Percentiles rank a stretch among this genome's conserved stretches.
phyloP scores from a whole-genome alignment of 345 rosid species.

The Gossypium anomalum region DNA sequence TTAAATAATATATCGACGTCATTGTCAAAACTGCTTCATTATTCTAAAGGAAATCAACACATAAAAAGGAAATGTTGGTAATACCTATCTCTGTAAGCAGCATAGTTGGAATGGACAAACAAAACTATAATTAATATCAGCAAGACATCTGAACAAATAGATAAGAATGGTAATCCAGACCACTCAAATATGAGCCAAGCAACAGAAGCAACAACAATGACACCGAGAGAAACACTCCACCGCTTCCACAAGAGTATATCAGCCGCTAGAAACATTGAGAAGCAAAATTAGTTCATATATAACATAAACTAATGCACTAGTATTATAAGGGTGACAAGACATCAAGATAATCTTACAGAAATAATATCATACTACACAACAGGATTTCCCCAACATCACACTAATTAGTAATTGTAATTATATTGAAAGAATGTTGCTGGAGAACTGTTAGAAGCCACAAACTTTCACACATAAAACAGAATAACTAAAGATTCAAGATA shows the following conservation, averaged over 20 bases:
- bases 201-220: constrained; percentile 67
- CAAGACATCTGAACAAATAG: constrained; percentile 76
- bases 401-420: background rate
- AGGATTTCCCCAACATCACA: background rate
- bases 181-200: constrained; percentile 77
- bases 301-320: background rate
- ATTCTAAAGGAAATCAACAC: constrained; percentile 1
- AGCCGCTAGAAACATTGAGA: constrained; percentile 42
- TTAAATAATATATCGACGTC: background rate
- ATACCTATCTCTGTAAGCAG: constrained; percentile 38
- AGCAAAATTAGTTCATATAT: constrained; percentile 5
- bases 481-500: background rate
- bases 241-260: constrained; percentile 80
- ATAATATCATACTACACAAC: background rate
- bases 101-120: background rate
- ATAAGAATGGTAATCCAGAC: constrained; percentile 74
- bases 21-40: background rate
- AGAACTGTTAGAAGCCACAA: background rate
- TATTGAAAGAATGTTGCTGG: background rate
- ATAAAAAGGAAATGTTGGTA: background rate
- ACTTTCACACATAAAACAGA: background rate
- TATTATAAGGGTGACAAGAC: background rate
- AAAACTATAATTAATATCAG: constrained; percentile 43
- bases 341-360: background rate
- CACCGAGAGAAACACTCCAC: constrained; percentile 52